A percentile compares a stretch with the other conserved stretches of the same genome.
Evolutionary conservation across 768 basidiomycete genomes (phyloP).

Genomic region (Phlebiopsis gigantea): DNA sequence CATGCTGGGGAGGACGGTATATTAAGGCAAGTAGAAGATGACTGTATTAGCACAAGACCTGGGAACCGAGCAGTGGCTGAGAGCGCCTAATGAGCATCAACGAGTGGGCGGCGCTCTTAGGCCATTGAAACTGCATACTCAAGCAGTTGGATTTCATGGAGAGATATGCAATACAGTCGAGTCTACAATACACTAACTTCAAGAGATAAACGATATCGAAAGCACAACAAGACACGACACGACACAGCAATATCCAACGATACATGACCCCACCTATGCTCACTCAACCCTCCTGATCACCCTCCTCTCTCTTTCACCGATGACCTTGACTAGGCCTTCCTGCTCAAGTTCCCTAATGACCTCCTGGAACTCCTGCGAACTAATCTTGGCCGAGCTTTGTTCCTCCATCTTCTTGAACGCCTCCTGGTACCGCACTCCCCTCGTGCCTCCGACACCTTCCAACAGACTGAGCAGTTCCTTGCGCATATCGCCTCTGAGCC

Average conservation of each 20-base stretch:
- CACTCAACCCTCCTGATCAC: constrained; percentile 67
- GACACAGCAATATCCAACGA: not conserved
- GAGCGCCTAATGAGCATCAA: not conserved
- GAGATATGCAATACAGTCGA: not conserved
- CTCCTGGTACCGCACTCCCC: constrained; percentile 78
- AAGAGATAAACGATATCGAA: not conserved
- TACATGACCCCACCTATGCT: constrained; percentile 11
- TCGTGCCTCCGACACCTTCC: constrained; percentile 40
- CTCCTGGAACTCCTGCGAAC: constrained; percentile 74
- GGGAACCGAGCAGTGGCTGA: not conserved
- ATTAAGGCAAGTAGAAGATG: not conserved
- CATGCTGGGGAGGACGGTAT: not conserved
- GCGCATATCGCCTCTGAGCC: constrained; percentile 85
- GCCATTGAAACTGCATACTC: not conserved
- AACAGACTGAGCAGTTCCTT: constrained; percentile 69
- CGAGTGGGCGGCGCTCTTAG: not conserved
- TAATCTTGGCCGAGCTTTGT: constrained; percentile 82
- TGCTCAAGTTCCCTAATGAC: constrained; percentile 74
- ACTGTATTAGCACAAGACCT: not conserved
- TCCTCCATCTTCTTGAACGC: constrained; percentile 72
- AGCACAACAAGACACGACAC: not conserved
- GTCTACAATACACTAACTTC: not conserved
- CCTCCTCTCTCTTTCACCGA: constrained; percentile 83
- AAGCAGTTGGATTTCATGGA: not conserved
- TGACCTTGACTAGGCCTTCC: constrained; percentile 81